Evolutionary conservation across 768 basidiomycete species (phyloP).

Genomic region (Termitomyces sp.): DNA sequence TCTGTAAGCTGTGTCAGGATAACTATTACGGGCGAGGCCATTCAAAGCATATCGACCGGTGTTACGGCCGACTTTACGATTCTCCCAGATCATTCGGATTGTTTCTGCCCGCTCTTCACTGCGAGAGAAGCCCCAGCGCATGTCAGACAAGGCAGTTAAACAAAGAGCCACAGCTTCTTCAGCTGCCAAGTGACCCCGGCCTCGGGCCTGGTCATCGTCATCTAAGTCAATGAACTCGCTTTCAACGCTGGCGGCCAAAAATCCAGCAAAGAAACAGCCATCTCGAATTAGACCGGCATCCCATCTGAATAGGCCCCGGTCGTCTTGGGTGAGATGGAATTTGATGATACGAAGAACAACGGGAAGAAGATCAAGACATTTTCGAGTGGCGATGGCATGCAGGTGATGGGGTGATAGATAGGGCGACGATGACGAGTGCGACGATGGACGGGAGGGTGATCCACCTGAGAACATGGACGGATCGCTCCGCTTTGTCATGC

Average conservation of each 20-base stretch:
- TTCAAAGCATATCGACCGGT: conserved; percentile 13
- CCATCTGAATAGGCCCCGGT: conserved; percentile 65
- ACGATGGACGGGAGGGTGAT: conserved; percentile 46
- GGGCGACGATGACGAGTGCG: conserved; percentile 40
- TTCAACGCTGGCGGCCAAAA: conserved; percentile 66
- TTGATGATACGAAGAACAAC: conserved; percentile 48
- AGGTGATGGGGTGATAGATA: conserved; percentile 46
- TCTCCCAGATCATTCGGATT: conserved; percentile 51
- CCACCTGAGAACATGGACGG: conserved; percentile 36
- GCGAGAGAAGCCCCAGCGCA: conserved; percentile 80
- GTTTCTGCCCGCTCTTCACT: conserved; percentile 69
- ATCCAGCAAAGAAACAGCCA: conserved; percentile 86
- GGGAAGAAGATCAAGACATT: conserved; percentile 50
- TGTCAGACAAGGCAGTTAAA: conserved; percentile 70
- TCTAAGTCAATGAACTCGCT: conserved; percentile 36
- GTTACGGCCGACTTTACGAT: conserved; percentile 30
- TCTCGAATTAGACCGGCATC: conserved; percentile 86
- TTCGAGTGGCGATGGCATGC: conserved; percentile 43
- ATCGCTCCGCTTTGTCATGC: conserved; percentile 23
- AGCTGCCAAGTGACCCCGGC: conserved; percentile 23
- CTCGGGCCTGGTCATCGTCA: conserved; percentile 28
- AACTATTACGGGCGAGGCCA: conserved; percentile 4
- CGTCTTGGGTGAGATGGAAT: conserved; percentile 37
- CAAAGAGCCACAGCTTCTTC: conserved; percentile 56
- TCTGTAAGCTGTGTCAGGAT: conserved; percentile 11